Evolutionary conservation across 345 rosid genomes (phyloP), one percentile per base, ranked within the genome.

Genomic region (Hirschfeldia incana): DNA sequence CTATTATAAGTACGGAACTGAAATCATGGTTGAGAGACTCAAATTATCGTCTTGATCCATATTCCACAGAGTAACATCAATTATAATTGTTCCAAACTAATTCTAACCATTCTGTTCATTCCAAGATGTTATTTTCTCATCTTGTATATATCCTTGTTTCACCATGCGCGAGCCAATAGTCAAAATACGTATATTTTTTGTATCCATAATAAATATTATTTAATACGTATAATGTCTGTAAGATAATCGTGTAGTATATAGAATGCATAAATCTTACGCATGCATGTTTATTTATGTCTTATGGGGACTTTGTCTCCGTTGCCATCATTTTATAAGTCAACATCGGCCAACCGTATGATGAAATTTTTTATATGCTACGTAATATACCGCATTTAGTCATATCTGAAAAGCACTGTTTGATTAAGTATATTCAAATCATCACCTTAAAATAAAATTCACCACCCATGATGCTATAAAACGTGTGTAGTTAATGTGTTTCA

Each of bases 271-370:
- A 27, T 9, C 34, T 70, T 69, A 77, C 65, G 58, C 72, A 62
- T 77, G 75, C 65, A 77, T 77, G 70, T 62, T 69, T 21, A 21
- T 30, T 5, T 32, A 30, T 72, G 61, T 58, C 67, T 39, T 29
- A 58, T 58, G 60, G 79, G 61, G 28, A 33, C 17, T 67, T 21
- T 67, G 11, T 58, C 34, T 49, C 57, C 65, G 9, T 58, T 67
- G n/a, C 46, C 57, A 55, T n/a, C 16, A 39, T 1, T 66, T 5
- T 39, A 57, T 16, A 44, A 17, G 62, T 68, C 74, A 76, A 32
- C 69, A 30, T 68, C 69, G 27, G 36, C 28, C 73, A 76, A 32
- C 36, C 46, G 34, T 39, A 30, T 68, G 36, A 59, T 8, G 68
- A 17, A 49, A 36, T n/a, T 0, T 13, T 49, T n/a, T 11, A 34